phyloP scores from a whole-genome alignment of 2,329 filamentous ascomycete genomes.

The Torrubiellomyces zombiae region DNA sequence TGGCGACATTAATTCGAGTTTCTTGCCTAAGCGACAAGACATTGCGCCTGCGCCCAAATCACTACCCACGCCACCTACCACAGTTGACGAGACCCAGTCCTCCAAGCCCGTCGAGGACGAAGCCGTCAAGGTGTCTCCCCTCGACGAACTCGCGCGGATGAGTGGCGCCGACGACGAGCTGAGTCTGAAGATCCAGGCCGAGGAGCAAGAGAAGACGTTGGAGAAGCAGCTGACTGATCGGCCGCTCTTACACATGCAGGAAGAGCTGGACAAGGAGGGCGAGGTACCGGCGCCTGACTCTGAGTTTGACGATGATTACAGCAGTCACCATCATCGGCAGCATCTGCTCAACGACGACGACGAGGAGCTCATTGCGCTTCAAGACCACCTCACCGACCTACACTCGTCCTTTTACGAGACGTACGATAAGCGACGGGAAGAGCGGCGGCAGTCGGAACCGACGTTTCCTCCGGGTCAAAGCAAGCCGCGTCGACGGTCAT shows the following conservation, averaged over 20 bases:
- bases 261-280: constrained; percentile 72
- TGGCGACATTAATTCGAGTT: constrained; percentile 96
- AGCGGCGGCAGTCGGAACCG: constrained; percentile 17
- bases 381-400: constrained; percentile 57
- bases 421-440: constrained; percentile 44
- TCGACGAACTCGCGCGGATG: constrained; percentile 68
- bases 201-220: constrained; percentile 74
- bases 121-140: constrained; percentile 23
- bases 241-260: constrained; percentile 81
- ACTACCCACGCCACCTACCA: neutral
- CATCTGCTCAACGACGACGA: constrained; percentile 81
- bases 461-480: constrained; percentile 18
- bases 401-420: constrained; percentile 70
- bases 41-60: constrained; percentile 19
- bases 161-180: constrained; percentile 51
- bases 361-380: constrained; percentile 59
- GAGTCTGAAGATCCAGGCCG: constrained; percentile 56
- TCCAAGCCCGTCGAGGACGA: constrained; percentile 4
- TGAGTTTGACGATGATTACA: constrained; percentile 10
- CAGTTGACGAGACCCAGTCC: too few relatives aligned
- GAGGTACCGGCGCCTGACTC: constrained; percentile 12
- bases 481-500: constrained; percentile 13
- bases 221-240: constrained; percentile 80
- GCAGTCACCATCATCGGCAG: constrained; percentile 35
- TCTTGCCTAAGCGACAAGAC: constrained; percentile 63